Evolutionary conservation across 1,139 yeast genomes (phyloP), one percentile per base, ranked within the genome.

Genomic region (Pichia sp.): DNA sequence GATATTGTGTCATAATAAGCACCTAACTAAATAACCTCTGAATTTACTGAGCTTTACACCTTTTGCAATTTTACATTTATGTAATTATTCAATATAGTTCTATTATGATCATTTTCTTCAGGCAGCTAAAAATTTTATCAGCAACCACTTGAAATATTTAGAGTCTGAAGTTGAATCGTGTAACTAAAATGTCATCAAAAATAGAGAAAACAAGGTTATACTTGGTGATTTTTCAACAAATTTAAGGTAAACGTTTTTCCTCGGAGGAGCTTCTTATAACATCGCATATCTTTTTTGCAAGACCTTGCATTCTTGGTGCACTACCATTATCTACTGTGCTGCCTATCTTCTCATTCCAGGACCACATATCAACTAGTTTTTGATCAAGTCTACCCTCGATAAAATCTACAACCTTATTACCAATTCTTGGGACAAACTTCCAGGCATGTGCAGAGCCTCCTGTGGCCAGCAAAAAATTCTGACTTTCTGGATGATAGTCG

Each of bases 371-470:
- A 28, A 21, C 22, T 19, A 56, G 31, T 4, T 21, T 50, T 21
- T 50, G 55, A 22, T 54, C 56, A 16, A 56, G 44, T 10, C 43
- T 50, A 8, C 54, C 56, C 16, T 39, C 44, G 19, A 54, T 37
- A 13, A 52, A 47, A 43, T 56, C 58, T 16, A 56, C 52, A 25
- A 56, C 50, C 22, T 56, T 56, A 41, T 64, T 62, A 13, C 76
- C 76, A 41, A 72, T 63, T 46, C 66, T 65, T 21, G 75, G 74
- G 47, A 72, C 58, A 50, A 68, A 71, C 58, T 71, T 72, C 58
- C 66, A 71, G 1, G 69, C 74, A 56, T 71, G 74, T 4, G 74
- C 75, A 2, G 74, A 67, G 54, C 67, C 71, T 18, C 66, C 67
- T 7, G 66, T 63, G 3, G 65, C 66, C 36, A 64, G 46, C n/a